phyloP scores from a whole-genome alignment of 495 filamentous ascomycete species.

The Penicillium macrosclerotiorum region DNA sequence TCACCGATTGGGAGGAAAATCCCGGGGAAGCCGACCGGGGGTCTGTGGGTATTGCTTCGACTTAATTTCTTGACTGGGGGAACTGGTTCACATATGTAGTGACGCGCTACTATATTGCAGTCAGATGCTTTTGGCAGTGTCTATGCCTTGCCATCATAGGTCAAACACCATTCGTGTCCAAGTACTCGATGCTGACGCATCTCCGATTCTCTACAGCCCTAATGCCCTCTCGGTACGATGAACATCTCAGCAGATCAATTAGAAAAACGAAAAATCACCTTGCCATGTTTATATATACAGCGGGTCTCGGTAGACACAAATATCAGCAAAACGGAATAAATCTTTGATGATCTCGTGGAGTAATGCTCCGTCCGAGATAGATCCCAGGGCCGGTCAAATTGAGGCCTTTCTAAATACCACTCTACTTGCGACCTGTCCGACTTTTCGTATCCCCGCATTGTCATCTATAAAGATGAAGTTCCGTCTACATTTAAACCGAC shows the following conservation, averaged over 20 bases:
- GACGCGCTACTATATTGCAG: background rate
- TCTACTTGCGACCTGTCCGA: no score
- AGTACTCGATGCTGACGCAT: no score
- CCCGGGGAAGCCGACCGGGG: slow-evolving; percentile 14
- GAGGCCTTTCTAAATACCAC: no score
- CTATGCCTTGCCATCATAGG: no score
- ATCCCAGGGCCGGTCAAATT: background rate
- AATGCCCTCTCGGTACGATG: no score
- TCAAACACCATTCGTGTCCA: no score
- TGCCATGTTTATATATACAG: slow-evolving; percentile 29
- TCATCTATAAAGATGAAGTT: background rate
- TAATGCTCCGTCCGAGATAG: background rate
- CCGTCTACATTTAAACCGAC: slow-evolving; percentile 14
- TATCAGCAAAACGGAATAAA: background rate
- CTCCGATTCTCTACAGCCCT: no score
- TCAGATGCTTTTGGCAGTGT: no score
- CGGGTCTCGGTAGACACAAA: slow-evolving; percentile 9
- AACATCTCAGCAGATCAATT: no score
- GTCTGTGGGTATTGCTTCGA: background rate
- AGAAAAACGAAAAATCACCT: slow-evolving; percentile 12
- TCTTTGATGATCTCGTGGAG: background rate
- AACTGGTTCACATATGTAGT: no score
- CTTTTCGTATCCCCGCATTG: slow-evolving; percentile 9
- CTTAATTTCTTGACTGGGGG: no score
- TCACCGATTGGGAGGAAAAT: slow-evolving; percentile 40